Evolutionary conservation across 208 protist species (phyloP).

Genomic region (Leishmania braziliensis): DNA sequence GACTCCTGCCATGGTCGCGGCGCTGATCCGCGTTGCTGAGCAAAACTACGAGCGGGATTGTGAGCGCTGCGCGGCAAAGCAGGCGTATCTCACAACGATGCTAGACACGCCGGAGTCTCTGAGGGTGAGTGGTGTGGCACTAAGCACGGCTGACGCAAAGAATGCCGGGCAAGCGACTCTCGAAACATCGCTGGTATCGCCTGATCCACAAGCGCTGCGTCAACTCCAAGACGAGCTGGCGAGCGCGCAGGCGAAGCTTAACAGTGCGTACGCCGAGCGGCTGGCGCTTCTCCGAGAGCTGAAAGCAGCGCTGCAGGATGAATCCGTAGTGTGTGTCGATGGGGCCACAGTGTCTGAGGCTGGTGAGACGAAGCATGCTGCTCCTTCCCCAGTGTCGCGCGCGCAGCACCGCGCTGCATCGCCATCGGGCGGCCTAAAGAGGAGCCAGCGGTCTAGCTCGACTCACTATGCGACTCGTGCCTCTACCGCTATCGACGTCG

Average conservation of each 20-base stretch:
- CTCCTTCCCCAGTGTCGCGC: neutral
- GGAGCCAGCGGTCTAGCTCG: neutral
- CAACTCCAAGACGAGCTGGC: slow-evolving; percentile 4
- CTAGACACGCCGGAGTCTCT: neutral
- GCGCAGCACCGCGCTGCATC: neutral
- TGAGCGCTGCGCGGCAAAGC: slow-evolving; percentile 3
- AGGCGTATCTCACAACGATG: neutral
- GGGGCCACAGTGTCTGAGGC: neutral
- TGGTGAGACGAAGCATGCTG: neutral
- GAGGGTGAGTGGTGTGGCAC: neutral
- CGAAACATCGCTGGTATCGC: neutral
- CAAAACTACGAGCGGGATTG: slow-evolving; percentile 14
- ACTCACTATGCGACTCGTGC: neutral
- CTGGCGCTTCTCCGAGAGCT: slow-evolving; percentile 3
- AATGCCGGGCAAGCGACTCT: neutral
- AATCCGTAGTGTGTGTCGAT: neutral
- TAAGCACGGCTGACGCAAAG: neutral
- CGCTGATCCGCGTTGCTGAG: slow-evolving; percentile 8
- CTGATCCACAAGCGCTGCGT: neutral
- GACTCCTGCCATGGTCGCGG: slow-evolving; percentile 19
- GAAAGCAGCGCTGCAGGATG: neutral
- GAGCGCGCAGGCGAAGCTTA: neutral
- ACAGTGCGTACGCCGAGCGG: neutral
- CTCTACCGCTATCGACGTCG: neutral
- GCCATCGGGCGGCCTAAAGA: neutral